Percentiles rank a stretch among this genome's conserved stretches.
Conservation (phyloP, 352 stramenopile species). For the Phytophthora brassicae region DNA sequence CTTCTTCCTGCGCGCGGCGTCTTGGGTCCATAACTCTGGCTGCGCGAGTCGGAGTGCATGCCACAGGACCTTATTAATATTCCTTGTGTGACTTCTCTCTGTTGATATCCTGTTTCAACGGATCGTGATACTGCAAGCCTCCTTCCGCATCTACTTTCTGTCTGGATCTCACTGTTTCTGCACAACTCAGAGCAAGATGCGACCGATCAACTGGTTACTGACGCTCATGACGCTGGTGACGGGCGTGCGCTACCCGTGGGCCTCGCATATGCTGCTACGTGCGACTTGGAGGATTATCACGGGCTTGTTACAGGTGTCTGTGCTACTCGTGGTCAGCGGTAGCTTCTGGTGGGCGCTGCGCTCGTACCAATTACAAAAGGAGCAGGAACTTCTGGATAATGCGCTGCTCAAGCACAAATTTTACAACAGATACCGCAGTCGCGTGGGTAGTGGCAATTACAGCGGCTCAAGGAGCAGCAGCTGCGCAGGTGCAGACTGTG, state of each 20-base stretch:
- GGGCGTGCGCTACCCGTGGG: conserved; percentile 25
- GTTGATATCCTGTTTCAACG: background rate
- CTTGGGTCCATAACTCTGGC: conserved; percentile 3
- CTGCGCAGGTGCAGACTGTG: conserved; percentile 6
- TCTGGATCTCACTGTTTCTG: conserved; percentile 1
- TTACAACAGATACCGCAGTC: conserved; percentile 51
- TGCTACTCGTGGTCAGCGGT: conserved; percentile 48
- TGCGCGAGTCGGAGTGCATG: conserved; percentile 20
- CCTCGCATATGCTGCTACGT: conserved; percentile 22
- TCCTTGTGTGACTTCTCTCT: conserved; percentile 5
- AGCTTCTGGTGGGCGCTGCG: conserved; percentile 68
- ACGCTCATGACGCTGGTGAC: conserved; percentile 30
- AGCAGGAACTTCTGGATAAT: conserved; percentile 64
- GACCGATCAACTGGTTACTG: conserved; percentile 17
- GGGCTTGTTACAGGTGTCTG: conserved; percentile 42
- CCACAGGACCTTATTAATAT: background rate
- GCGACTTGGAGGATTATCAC: conserved; percentile 24
- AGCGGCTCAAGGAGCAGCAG: conserved; percentile 3
- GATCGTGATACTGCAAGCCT: background rate
- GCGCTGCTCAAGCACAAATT: conserved; percentile 53
- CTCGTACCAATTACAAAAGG: conserved; percentile 57
- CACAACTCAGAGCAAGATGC: conserved; percentile 19
- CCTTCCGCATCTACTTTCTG: conserved; percentile 16
- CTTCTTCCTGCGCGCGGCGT: background rate
- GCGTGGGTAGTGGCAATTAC: conserved; percentile 16